These are phyloP conservation scores for Thalassiosira exigua DNA, from an alignment of 352 stramenopile species.

Conservation along the genomic window DNA sequence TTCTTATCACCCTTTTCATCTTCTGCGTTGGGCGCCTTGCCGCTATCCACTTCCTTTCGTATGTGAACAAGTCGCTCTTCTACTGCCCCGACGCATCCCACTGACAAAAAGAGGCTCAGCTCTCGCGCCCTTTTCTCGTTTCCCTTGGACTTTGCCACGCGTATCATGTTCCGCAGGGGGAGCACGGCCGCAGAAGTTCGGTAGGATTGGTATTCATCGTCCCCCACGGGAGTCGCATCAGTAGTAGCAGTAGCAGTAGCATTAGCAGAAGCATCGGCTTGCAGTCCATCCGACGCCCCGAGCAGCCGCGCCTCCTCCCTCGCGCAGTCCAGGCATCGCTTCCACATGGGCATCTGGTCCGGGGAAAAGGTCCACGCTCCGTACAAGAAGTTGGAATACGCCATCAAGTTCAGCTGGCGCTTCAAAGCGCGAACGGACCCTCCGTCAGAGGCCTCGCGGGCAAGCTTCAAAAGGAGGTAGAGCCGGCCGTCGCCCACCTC, in stretches of 20 bases:
- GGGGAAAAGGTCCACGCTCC: conserved; percentile 50
- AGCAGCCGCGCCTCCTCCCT: conserved; percentile 3
- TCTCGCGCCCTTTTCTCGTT: conserved; percentile 67
- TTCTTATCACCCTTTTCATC: conserved; percentile 10
- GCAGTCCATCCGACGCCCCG: too few relatives aligned
- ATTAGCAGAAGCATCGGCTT: background rate
- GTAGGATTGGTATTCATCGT: conserved; percentile 34
- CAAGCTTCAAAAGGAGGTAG: conserved; percentile 51
- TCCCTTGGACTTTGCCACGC: conserved; percentile 64
- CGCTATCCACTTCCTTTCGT: conserved; percentile 5
- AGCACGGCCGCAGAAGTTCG: conserved; percentile 28
- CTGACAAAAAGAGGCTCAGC: conserved; percentile 45
- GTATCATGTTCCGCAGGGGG: conserved; percentile 62
- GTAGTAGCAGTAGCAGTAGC: conserved; percentile 2
- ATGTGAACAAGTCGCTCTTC: conserved; percentile 18
- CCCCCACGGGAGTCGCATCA: conserved; percentile 5
- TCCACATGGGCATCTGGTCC: conserved; percentile 72
- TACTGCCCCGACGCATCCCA: conserved; percentile 54
- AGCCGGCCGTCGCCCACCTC: conserved; percentile 69
- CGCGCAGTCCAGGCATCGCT: conserved; percentile 65
- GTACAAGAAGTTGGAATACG: conserved; percentile 63
- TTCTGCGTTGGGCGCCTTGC: too few relatives aligned
- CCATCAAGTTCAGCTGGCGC: conserved; percentile 25
- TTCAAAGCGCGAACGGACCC: background rate
- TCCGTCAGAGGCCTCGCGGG: conserved; percentile 5